A percentile compares a stretch with the other conserved stretches of the same genome.
These are phyloP conservation scores for Picea glauca DNA, from an alignment of 75 land plant genomes.

Conservation along the genomic window DNA sequence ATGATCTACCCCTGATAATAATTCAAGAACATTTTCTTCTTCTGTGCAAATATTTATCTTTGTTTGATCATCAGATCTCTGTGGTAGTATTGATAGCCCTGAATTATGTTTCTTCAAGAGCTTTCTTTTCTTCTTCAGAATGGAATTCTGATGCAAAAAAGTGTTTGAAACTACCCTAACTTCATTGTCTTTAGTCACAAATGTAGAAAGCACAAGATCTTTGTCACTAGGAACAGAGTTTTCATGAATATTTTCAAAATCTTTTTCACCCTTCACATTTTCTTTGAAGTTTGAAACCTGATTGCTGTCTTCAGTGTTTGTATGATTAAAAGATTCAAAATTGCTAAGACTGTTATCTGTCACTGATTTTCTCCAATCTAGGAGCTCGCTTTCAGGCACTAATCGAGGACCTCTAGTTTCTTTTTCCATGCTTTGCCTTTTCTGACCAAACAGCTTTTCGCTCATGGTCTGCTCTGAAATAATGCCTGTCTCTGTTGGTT, in stretches of 20 bases:
- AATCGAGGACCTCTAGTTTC: too few species aligned
- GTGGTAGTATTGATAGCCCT: neutral
- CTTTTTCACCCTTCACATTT: neutral
- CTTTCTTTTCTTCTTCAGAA: conserved; percentile 11
- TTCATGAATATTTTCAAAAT: neutral
- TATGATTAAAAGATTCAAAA: too few species aligned
- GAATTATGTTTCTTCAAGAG: conserved; percentile 5
- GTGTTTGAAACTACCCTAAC: neutral
- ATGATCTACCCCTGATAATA: conserved; percentile 7
- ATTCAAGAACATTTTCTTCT: conserved; percentile 8
- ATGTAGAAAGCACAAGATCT: neutral
- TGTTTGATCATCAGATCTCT: neutral
- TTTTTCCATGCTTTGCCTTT: too few species aligned
- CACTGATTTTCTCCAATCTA: too few species aligned
- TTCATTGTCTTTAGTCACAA: neutral
- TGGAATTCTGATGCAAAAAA: neutral
- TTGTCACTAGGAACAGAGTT: neutral
- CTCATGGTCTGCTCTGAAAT: too few species aligned
- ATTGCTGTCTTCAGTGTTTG: too few species aligned
- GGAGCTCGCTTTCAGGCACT: too few species aligned
- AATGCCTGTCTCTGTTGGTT: too few species aligned
- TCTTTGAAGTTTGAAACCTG: neutral
- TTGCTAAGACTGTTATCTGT: too few species aligned
- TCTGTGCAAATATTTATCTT: neutral
- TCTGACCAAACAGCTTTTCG: too few species aligned